phyloP scores from a whole-genome alignment of 805 yeast genomes.

The Candida incommunis region DNA sequence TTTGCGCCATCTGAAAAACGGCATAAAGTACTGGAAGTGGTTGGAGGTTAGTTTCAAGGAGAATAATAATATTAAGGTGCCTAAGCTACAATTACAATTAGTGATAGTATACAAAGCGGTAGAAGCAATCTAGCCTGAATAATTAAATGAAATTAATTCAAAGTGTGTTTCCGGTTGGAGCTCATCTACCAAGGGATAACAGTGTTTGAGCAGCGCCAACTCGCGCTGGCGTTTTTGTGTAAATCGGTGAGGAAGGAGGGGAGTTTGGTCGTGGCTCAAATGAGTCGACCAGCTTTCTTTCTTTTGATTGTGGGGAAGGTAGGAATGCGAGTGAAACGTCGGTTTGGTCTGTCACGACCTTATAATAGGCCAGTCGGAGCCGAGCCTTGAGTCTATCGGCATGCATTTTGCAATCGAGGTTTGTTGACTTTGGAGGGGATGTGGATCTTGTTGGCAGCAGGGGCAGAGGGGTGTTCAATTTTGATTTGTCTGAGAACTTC shows the following conservation, averaged over 20 bases:
- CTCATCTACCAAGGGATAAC: neutral
- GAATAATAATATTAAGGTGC: neutral
- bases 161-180: no score
- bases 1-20: constrained; percentile 17
- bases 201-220: neutral
- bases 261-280: neutral
- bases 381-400: constrained; percentile 18
- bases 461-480: neutral
- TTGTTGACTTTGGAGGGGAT: neutral
- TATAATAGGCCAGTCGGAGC: constrained; percentile 21
- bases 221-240: neutral
- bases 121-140: no score
- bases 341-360: constrained; percentile 19
- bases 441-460: neutral
- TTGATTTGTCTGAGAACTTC: neutral
- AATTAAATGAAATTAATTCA: no score
- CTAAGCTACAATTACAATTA: no score
- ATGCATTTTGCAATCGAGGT: constrained; percentile 4
- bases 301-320: constrained; percentile 5
- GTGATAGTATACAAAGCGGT: no score
- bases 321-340: constrained; percentile 15
- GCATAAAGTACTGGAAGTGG: neutral
- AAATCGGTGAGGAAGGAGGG: neutral
- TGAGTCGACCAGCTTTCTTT: neutral
- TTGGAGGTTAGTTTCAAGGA: no score